Evolutionary conservation across 1,284 basidiomycete species (phyloP).

Genomic region (Thecaphora thlaspeos): DNA sequence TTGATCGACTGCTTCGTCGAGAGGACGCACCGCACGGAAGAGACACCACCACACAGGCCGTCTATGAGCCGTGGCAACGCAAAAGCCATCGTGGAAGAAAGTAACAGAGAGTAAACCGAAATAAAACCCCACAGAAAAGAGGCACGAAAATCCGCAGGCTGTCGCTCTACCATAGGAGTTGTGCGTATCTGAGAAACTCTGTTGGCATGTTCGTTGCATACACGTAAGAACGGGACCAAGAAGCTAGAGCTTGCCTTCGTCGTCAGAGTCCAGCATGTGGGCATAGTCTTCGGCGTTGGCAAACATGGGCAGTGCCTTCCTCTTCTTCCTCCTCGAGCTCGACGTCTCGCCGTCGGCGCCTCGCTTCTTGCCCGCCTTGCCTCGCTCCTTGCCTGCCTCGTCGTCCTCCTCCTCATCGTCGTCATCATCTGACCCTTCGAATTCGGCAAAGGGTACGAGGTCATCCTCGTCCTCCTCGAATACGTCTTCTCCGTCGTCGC

Average conservation of each 20-base stretch:
- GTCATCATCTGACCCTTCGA: conserved; percentile 10
- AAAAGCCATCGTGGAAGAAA: too few relatives aligned
- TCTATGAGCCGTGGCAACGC: too few relatives aligned
- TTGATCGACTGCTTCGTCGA: too few relatives aligned
- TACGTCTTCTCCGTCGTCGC: conserved; percentile 37
- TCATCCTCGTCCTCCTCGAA: conserved; percentile 57
- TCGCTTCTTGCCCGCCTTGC: conserved; percentile 35
- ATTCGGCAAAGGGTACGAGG: conserved; percentile 49
- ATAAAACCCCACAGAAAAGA: too few relatives aligned
- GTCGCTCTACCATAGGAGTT: too few relatives aligned
- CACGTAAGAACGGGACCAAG: too few relatives aligned
- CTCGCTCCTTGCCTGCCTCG: conserved; percentile 1
- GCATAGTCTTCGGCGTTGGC: conserved; percentile 94
- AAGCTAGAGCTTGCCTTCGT: conserved; percentile 51
- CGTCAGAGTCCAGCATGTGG: conserved; percentile 74
- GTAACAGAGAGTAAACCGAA: too few relatives aligned
- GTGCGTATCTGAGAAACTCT: too few relatives aligned
- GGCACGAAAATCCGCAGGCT: too few relatives aligned
- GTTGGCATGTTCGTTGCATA: too few relatives aligned
- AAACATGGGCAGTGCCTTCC: conserved; percentile 77
- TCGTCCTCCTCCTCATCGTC: conserved; percentile 25
- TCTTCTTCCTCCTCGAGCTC: conserved; percentile 60
- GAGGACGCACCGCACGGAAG: too few relatives aligned
- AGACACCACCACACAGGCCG: too few relatives aligned
- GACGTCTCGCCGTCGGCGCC: conserved; percentile 28